Conservation (phyloP, 805 yeast species). For the Suhomyces xylopsoci region DNA sequence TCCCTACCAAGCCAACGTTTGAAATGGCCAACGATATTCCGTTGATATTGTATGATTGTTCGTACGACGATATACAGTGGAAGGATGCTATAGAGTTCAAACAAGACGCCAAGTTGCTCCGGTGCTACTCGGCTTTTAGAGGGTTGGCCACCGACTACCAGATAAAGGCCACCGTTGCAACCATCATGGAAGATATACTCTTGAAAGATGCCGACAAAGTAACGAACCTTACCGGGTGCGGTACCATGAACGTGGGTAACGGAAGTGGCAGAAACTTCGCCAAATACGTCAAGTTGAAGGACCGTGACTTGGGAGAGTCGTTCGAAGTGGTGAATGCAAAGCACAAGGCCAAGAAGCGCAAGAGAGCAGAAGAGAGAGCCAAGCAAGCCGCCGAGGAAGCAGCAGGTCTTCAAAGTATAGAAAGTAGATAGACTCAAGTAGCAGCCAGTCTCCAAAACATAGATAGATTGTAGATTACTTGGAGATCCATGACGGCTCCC, state of each 20-base stretch:
- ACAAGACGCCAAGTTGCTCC: constrained; percentile 32
- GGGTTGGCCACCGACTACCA: constrained; percentile 56
- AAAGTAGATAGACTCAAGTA: background rate
- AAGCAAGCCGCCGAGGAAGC: background rate
- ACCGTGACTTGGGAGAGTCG: constrained; percentile 58
- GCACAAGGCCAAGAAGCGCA: constrained; percentile 45
- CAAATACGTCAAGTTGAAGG: constrained; percentile 53
- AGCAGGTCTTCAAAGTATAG: background rate
- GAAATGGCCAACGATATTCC: constrained; percentile 92
- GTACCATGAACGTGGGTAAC: constrained; percentile 64
- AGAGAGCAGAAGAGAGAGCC: constrained; percentile 3
- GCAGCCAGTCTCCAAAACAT: too few species aligned
- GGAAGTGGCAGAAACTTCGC: constrained; percentile 65
- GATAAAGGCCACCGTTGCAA: constrained; percentile 53
- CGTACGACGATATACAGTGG: constrained; percentile 73
- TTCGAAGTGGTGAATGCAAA: constrained; percentile 69
- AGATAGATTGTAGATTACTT: background rate
- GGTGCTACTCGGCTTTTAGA: constrained; percentile 42
- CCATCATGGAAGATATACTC: constrained; percentile 43
- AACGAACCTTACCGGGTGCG: constrained; percentile 14
- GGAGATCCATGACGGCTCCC: constrained; percentile 76
- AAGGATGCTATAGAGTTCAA: constrained; percentile 24
- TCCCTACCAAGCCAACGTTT: constrained; percentile 71
- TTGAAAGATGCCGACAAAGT: constrained; percentile 17
- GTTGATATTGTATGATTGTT: constrained; percentile 80